A percentile compares a stretch with the other conserved stretches of the same genome.
These are phyloP conservation scores for Didymella pinodella DNA, from an alignment of 2,329 filamentous ascomycete genomes.

Conservation along the genomic window DNA sequence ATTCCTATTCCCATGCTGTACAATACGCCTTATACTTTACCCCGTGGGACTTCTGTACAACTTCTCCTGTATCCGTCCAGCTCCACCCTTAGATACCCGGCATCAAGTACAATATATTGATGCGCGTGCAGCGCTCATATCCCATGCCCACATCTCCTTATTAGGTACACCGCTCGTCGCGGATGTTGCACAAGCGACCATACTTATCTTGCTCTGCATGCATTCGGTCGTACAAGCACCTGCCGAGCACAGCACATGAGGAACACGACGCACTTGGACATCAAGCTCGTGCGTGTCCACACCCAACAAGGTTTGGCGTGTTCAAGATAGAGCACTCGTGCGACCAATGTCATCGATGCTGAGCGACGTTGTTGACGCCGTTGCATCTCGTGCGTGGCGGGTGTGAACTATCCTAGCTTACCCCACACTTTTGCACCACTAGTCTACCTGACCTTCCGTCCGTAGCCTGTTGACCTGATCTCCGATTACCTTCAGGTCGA, in stretches of 20 bases:
- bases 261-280: slow-evolving; percentile 4
- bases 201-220: slow-evolving; percentile 12
- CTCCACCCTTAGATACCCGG: slow-evolving; percentile 14
- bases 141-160: neutral
- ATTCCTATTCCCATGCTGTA: neutral
- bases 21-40: neutral
- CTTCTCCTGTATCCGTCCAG: neutral
- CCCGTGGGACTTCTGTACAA: neutral
- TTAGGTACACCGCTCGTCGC: slow-evolving; percentile 3
- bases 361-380: slow-evolving; percentile 15
- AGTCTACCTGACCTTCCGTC: slow-evolving; percentile 11
- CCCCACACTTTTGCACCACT: slow-evolving; percentile 22
- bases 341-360: slow-evolving; percentile 12
- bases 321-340: slow-evolving; percentile 7
- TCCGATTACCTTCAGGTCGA: neutral
- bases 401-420: slow-evolving; percentile 12
- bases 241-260: slow-evolving; percentile 15
- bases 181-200: slow-evolving; percentile 12
- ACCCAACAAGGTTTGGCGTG: neutral
- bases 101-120: slow-evolving; percentile 10
- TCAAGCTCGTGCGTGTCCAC: slow-evolving; percentile 7
- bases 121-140: slow-evolving; percentile 9
- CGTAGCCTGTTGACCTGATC: slow-evolving; percentile 2
- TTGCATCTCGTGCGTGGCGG: slow-evolving; percentile 14
- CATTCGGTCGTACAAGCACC: slow-evolving; percentile 10